Percentiles rank a stretch among this genome's conserved stretches.
Conservation (phyloP, 768 basidiomycete species). For the Lactarius sp. region DNA sequence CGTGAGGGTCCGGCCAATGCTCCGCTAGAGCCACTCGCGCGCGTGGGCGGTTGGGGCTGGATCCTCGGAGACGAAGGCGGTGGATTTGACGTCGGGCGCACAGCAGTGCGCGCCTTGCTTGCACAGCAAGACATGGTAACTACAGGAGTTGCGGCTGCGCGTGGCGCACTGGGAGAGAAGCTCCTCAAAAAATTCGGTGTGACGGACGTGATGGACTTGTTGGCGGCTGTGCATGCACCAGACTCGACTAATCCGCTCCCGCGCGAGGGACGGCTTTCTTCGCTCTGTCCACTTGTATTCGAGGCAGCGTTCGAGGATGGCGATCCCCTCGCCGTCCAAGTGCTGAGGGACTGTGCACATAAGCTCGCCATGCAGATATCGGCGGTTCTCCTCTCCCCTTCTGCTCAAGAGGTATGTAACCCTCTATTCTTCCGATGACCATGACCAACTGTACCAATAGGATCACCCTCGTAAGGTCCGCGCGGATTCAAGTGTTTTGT, state of each 20-base stretch:
- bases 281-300: slow-evolving; percentile 74
- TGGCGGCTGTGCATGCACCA: slow-evolving; percentile 58
- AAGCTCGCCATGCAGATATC: slow-evolving; percentile 57
- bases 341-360: slow-evolving; percentile 49
- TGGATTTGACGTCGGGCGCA: slow-evolving; percentile 74
- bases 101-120: slow-evolving; percentile 65
- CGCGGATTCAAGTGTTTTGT: slow-evolving; percentile 56
- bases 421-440: neutral
- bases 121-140: slow-evolving; percentile 49
- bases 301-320: slow-evolving; percentile 62
- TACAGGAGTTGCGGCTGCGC: slow-evolving; percentile 4
- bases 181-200: slow-evolving; percentile 56
- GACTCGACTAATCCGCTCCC: slow-evolving; percentile 44
- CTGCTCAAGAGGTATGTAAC: slow-evolving; percentile 11
- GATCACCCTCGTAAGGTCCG: slow-evolving; percentile 33
- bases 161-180: slow-evolving; percentile 38
- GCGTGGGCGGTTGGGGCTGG: slow-evolving; percentile 22
- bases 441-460: neutral
- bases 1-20: slow-evolving; percentile 30
- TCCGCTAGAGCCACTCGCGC: slow-evolving; percentile 11
- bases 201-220: slow-evolving; percentile 53
- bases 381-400: slow-evolving; percentile 42
- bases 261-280: slow-evolving; percentile 71
- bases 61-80: slow-evolving; percentile 51
- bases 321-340: slow-evolving; percentile 59